A percentile compares a stretch with the other conserved stretches of the same genome.
Conservation (phyloP, 768 basidiomycete species). For the Phanerodontia chrysosporium region DNA sequence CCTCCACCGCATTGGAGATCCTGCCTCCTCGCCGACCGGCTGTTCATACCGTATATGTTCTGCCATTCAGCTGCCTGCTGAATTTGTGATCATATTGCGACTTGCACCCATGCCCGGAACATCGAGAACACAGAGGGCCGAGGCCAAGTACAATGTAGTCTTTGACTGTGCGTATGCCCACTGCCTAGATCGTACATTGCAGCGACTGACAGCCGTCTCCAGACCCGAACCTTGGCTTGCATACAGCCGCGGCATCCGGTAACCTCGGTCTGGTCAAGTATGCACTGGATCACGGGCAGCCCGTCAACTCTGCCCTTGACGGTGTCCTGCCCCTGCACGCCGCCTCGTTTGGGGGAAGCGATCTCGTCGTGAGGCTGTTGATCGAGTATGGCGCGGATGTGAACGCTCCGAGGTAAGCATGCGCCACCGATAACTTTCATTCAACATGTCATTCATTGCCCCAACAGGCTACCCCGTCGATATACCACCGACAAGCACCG, state of each 20-base stretch:
- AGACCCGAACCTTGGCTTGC: slow-evolving; percentile 77
- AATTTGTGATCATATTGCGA: not conserved
- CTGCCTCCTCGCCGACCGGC: not conserved
- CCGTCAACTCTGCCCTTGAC: slow-evolving; percentile 92
- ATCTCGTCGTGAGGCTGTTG: slow-evolving; percentile 80
- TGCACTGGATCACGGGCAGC: slow-evolving; percentile 91
- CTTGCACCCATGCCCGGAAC: slow-evolving; percentile 30
- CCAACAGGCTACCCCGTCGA: slow-evolving; percentile 60
- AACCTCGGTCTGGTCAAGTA: slow-evolving; percentile 92
- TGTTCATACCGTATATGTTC: not conserved
- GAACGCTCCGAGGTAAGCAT: slow-evolving; percentile 80
- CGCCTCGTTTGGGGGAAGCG: slow-evolving; percentile 87
- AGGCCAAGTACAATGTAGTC: slow-evolving; percentile 49
- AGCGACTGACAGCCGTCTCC: not conserved
- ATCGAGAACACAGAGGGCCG: slow-evolving; percentile 34
- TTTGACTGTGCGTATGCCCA: slow-evolving; percentile 41
- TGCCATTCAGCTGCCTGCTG: not conserved
- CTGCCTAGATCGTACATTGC: not conserved
- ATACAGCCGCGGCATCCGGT: slow-evolving; percentile 75
- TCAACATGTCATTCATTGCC: slow-evolving; percentile 2
- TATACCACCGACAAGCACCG: slow-evolving; percentile 69
- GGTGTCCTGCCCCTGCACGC: slow-evolving; percentile 97
- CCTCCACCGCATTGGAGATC: not conserved
- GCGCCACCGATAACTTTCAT: slow-evolving; percentile 6
- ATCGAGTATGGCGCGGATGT: slow-evolving; percentile 97